These are phyloP conservation scores for Candida sp. DNA, from an alignment of 1,139 yeast genomes.

Conservation along the genomic window DNA sequence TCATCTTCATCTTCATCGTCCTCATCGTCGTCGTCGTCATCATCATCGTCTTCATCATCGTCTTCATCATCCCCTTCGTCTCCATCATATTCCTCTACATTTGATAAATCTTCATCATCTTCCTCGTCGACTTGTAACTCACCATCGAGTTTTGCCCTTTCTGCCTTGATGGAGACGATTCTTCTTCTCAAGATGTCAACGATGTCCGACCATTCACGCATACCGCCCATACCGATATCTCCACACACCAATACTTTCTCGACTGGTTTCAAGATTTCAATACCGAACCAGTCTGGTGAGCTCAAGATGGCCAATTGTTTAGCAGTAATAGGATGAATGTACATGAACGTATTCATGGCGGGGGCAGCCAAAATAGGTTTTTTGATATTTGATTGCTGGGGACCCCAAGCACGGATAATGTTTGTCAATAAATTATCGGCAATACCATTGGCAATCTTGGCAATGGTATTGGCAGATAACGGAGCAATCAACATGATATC, in stretches of 20 bases:
- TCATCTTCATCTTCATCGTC: slow-evolving; percentile 26
- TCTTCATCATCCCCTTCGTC: slow-evolving; percentile 32
- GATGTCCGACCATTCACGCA: slow-evolving; percentile 95
- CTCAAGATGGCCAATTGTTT: slow-evolving; percentile 65
- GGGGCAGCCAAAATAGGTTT: slow-evolving; percentile 90
- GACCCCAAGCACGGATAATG: slow-evolving; percentile 90
- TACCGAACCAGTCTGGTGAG: slow-evolving; percentile 42
- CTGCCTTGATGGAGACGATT: slow-evolving; percentile 33
- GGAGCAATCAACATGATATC: slow-evolving; percentile 91
- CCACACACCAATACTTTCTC: slow-evolving; percentile 95
- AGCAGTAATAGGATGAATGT: slow-evolving; percentile 89
- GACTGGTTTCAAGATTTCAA: slow-evolving; percentile 84
- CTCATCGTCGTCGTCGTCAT: slow-evolving; percentile 25
- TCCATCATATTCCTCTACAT: slow-evolving; percentile 35
- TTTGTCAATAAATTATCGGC: slow-evolving; percentile 87
- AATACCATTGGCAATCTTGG: slow-evolving; percentile 87
- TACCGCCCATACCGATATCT: slow-evolving; percentile 97
- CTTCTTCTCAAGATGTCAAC: slow-evolving; percentile 72
- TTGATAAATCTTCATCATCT: slow-evolving; percentile 29
- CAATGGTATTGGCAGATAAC: slow-evolving; percentile 87
- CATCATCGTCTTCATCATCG: slow-evolving; percentile 29
- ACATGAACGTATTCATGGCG: slow-evolving; percentile 97
- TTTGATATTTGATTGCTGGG: slow-evolving; percentile 35
- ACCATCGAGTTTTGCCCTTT: slow-evolving; percentile 19
- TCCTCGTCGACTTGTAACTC: slow-evolving; percentile 33